These are phyloP conservation scores for Penicillium canescens DNA, from an alignment of 495 filamentous ascomycete genomes.

Conservation along the genomic window DNA sequence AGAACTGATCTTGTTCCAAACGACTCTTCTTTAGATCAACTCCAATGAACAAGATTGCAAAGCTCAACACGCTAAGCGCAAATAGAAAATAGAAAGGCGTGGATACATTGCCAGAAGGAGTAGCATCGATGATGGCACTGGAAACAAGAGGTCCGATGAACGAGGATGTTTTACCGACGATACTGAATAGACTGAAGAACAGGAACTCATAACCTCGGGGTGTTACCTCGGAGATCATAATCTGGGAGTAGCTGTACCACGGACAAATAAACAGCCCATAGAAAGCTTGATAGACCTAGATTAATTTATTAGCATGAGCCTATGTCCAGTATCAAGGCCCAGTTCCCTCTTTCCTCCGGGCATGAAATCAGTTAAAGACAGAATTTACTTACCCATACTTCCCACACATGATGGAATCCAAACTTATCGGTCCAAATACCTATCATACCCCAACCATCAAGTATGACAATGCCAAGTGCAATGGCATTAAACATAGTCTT, in stretches of 20 bases:
- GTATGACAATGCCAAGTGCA: conserved; percentile 54
- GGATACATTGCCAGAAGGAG: conserved; percentile 49
- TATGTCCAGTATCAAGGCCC: too few relatives aligned
- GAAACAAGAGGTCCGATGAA: conserved; percentile 67
- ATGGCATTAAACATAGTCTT: conserved; percentile 66
- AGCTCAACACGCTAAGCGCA: conserved; percentile 56
- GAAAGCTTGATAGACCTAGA: conserved; percentile 58
- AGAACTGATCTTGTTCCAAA: conserved; percentile 49
- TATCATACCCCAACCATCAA: conserved; percentile 67
- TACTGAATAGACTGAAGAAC: conserved; percentile 67
- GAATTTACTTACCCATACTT: conserved; percentile 50
- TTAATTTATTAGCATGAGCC: background rate
- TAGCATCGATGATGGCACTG: conserved; percentile 65
- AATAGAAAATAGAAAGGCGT: conserved; percentile 67
- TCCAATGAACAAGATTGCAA: conserved; percentile 47
- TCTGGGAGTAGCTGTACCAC: conserved; percentile 69
- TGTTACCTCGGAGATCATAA: conserved; percentile 67
- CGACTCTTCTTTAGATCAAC: conserved; percentile 61
- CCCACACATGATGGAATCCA: conserved; percentile 63
- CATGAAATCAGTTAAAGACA: background rate
- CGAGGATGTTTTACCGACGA: conserved; percentile 62
- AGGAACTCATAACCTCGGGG: conserved; percentile 65
- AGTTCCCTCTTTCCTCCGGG: too few relatives aligned
- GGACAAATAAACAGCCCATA: conserved; percentile 67
- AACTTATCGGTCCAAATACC: conserved; percentile 63